These are phyloP conservation scores for Ilex aquifolium DNA, from an alignment of 257 asterid species.

Conservation along the genomic window DNA sequence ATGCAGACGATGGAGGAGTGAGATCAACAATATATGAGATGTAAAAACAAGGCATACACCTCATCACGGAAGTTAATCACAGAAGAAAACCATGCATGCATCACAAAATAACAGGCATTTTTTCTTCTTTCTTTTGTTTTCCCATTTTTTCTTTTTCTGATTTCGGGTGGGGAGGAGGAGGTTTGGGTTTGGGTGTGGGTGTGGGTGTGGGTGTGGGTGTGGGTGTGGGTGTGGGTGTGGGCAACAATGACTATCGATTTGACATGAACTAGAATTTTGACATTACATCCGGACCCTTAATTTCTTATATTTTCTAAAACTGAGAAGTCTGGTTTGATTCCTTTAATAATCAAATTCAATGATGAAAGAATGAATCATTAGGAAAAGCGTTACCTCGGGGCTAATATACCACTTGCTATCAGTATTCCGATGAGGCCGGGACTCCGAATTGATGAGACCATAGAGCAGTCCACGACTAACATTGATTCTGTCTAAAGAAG, in stretches of 20 bases:
- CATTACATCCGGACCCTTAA: no score
- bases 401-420: slow-evolving; percentile 98
- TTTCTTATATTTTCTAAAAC: no score
- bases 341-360: no score
- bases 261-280: no score
- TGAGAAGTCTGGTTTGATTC: background rate
- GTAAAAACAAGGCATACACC: background rate
- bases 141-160: no score
- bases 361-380: slow-evolving; percentile 1
- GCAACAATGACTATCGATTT: no score
- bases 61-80: background rate
- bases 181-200: no score
- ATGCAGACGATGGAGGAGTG: slow-evolving; percentile 5
- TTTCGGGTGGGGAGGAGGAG: no score
- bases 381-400: slow-evolving; percentile 53
- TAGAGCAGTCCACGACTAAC: slow-evolving; percentile 69
- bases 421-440: slow-evolving; percentile 75
- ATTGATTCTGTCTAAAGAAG: slow-evolving; percentile 47
- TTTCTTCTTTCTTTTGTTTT: no score
- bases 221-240: no score
- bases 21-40: slow-evolving; percentile 9
- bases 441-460: slow-evolving; percentile 81
- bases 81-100: background rate
- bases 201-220: no score
- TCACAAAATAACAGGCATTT: no score